Evolutionary conservation across 2,329 filamentous ascomycete species (phyloP), one percentile per base, ranked within the genome.

Genomic region (Botryotinia globosa): DNA sequence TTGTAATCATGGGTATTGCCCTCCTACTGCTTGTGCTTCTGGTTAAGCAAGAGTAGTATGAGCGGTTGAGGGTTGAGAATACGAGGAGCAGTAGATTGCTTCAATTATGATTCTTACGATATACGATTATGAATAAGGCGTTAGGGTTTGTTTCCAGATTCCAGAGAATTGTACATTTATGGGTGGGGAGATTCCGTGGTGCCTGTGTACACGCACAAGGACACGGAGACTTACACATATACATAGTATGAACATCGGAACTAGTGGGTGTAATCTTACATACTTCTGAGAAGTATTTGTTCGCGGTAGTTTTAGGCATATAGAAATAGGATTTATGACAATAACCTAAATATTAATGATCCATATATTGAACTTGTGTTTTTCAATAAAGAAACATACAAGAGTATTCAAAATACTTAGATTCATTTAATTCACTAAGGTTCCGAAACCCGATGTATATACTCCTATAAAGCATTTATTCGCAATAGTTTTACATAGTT

Each of bases 1-100:
- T 20, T 86, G 84, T 63, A 82, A 81, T 73, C 83, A 85, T 75
- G 84, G 84, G 0, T 86, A 86, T 73, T 73, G 72, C n/a, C 72
- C 72, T 22, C 25, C 29, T 1, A 73, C 66, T 16, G 72, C 66
- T 42, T 73, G 72, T 44, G 74, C 51, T 75, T 69, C 32, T 45
- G 68, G 45, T 42, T 67, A 54, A 25, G 16, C 37, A n/a, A 54
- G 12, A 37, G 29, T 4, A 3, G 16, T 25, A 2, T 14, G 56
- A 18, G 32, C 8, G 20, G 8, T 59, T 59, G 29, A 5, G 18
- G 10, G 9, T 37, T 4, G 10, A 18, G 14, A 6, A 29, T 0
- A 18, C n/a, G 18, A 29, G 8, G 7, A 32, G 54, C 18, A 32
- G 8, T 18, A 10, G 3, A 2, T 34, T 34, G 16, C 7, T 58